These are phyloP conservation scores for Raphanus sativus DNA, from an alignment of 345 rosid genomes.

Conservation along the genomic window DNA sequence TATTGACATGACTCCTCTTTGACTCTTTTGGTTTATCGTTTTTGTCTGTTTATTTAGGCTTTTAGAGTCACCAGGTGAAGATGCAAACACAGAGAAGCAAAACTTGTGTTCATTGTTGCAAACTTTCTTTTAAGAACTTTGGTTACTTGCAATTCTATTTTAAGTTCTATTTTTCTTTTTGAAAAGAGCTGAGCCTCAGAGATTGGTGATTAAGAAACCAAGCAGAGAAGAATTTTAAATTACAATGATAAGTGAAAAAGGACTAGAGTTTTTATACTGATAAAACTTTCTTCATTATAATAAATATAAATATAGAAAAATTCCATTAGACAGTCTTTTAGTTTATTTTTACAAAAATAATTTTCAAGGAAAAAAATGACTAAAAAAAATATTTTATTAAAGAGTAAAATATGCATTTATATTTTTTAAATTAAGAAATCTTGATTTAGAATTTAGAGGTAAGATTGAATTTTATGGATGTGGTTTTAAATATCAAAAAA, in stretches of 20 bases:
- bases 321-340: too few species aligned
- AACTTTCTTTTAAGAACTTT: neutral
- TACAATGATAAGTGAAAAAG: neutral
- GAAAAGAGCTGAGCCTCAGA: neutral
- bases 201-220: neutral
- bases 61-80: conserved; percentile 11
- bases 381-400: too few species aligned
- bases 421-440: too few species aligned
- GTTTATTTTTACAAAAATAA: too few species aligned
- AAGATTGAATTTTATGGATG: too few species aligned
- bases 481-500: too few species aligned
- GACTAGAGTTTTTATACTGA: neutral
- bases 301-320: too few species aligned
- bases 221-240: neutral
- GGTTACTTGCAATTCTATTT: neutral
- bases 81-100: neutral
- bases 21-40: conserved; percentile 1
- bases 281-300: too few species aligned
- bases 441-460: too few species aligned
- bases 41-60: neutral
- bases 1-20: neutral
- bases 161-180: neutral
- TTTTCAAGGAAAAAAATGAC: too few species aligned
- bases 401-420: too few species aligned
- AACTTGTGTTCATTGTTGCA: neutral